These are phyloP conservation scores for Cladosporium sp. DNA, from an alignment of 2,329 filamentous ascomycete species.

Conservation along the genomic window DNA sequence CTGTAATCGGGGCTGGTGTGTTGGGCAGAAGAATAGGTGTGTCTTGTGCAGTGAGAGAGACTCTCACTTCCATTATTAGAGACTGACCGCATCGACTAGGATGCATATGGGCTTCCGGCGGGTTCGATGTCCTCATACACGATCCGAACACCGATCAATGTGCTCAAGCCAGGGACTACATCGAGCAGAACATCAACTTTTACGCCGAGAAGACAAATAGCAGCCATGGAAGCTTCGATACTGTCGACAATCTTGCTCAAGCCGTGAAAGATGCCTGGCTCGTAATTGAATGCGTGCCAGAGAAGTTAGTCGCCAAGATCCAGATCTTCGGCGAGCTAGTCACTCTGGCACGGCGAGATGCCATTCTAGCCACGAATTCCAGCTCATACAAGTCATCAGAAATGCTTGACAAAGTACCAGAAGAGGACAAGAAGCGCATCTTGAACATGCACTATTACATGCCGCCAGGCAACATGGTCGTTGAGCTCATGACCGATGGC, in stretches of 20 bases:
- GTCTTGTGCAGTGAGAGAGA: background rate
- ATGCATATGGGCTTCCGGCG: constrained; percentile 27
- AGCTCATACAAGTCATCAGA: constrained; percentile 50
- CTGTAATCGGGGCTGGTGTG: constrained; percentile 50
- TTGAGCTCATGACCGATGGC: constrained; percentile 54
- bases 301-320: constrained; percentile 47
- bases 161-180: constrained; percentile 37
- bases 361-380: constrained; percentile 49
- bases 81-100: background rate
- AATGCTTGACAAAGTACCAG: constrained; percentile 43
- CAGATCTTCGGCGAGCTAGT: constrained; percentile 47
- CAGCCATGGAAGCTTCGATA: constrained; percentile 27
- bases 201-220: constrained; percentile 16
- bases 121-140: constrained; percentile 41
- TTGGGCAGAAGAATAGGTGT: constrained; percentile 38
- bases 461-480: constrained; percentile 36
- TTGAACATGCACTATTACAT: constrained; percentile 53
- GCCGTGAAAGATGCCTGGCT: constrained; percentile 49
- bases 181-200: constrained; percentile 33
- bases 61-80: background rate
- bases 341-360: constrained; percentile 38
- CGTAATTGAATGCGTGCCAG: constrained; percentile 52
- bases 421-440: constrained; percentile 36
- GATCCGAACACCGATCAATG: constrained; percentile 39
- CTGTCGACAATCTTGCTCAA: constrained; percentile 34